Conservation (phyloP, 129 eudicot genomes). For the Flaveria brownii region DNA sequence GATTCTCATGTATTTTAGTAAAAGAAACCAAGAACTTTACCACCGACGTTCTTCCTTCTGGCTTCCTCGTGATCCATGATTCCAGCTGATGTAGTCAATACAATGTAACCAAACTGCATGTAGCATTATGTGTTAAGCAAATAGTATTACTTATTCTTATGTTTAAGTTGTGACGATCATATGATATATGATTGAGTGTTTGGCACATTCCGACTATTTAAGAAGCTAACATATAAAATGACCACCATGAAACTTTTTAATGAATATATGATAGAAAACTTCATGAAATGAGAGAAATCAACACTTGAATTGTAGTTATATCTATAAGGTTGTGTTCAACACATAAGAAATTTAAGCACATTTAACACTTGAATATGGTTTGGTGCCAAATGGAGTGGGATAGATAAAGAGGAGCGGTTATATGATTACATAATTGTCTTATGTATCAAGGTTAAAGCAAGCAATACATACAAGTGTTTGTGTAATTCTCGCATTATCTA, state of each 20-base stretch:
- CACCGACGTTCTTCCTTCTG: constrained; percentile 72
- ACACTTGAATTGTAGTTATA: background rate
- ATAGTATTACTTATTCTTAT: background rate
- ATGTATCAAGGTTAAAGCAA: background rate
- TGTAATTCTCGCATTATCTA: too few relatives aligned
- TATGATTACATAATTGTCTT: background rate
- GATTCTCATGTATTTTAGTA: constrained; percentile 35
- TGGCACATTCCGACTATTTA: background rate
- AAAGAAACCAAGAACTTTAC: constrained; percentile 81
- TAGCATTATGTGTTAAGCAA: background rate
- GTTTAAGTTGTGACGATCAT: background rate
- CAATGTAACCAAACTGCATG: constrained; percentile 68
- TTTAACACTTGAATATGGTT: too few relatives aligned
- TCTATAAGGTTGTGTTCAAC: too few relatives aligned
- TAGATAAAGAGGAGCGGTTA: too few relatives aligned
- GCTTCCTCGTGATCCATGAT: constrained; percentile 84
- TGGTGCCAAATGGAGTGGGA: too few relatives aligned
- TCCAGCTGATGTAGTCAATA: constrained; percentile 74
- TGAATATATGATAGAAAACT: background rate
- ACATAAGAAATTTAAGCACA: too few relatives aligned
- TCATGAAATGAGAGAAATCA: background rate
- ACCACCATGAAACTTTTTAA: background rate
- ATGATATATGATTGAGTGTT: too few relatives aligned
- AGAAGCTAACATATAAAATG: background rate
- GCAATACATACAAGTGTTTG: too few relatives aligned